Evolutionary conservation across 768 basidiomycete species (phyloP).

Genomic region (Phaffia australis): DNA sequence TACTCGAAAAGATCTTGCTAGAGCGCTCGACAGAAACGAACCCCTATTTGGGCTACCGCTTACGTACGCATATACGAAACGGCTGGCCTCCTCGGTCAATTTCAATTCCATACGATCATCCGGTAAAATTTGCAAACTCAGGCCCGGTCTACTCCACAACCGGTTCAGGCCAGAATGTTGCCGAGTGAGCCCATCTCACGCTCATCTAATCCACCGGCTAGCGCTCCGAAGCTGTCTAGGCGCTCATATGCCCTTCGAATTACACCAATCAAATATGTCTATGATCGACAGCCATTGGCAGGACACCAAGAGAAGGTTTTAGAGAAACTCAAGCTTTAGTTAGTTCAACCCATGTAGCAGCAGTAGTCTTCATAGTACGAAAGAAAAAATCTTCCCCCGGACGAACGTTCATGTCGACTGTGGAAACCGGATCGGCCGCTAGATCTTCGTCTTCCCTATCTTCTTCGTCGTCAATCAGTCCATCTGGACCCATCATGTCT

Average conservation of each 20-base stretch:
- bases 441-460: constrained; percentile 77
- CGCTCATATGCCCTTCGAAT: constrained; percentile 40
- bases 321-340: no score
- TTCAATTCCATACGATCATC: no score
- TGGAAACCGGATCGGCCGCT: constrained; percentile 69
- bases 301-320: neutral
- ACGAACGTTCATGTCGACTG: constrained; percentile 65
- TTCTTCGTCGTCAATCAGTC: constrained; percentile 60
- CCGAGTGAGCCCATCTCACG: constrained; percentile 60
- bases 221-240: constrained; percentile 50
- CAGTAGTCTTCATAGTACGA: no score
- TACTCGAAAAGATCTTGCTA: no score
- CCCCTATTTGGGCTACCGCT: no score
- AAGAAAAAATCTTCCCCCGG: no score
- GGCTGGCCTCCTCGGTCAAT: no score
- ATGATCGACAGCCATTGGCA: neutral
- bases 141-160: no score
- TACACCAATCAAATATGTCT: constrained; percentile 36
- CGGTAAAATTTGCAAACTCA: no score
- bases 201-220: constrained; percentile 55
- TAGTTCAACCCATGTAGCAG: no score
- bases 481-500: constrained; percentile 66
- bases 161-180: constrained; percentile 7
- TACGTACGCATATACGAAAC: no score
- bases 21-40: no score